Base-by-base conservation (phyloP, 257 asterid genomes). In the Eustoma russellianum region DNA sequence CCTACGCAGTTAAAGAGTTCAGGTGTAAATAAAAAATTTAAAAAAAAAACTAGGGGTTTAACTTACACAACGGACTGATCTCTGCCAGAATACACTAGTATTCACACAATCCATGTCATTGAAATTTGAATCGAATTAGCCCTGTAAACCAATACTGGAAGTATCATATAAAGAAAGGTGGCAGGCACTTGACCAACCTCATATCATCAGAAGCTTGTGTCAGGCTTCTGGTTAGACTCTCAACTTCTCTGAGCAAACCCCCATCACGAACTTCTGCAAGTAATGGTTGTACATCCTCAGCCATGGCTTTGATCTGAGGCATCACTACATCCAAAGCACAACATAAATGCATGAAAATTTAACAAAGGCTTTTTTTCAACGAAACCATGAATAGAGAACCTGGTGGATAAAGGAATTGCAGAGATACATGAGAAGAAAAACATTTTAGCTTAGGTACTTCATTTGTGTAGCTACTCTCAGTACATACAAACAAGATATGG, bases 271-370 rank as follows among this genome's bases (percentile, higher is more conserved):
- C 79, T 75, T 88, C 94, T 60, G 94, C 83, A 72, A 92, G 67
- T 67, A 92, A 67, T 55, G 99, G 97, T 71, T 92, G 88, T 56
- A 88, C 60, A 71, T 88, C 93, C 57, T 83, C 94, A 66, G 97
- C 88, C 82, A 92, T 77, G 83, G 93, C 95, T 75, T 81, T 70
- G 65, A 92, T 85, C 99, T 92, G 97, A 74, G 83, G 75, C 67
- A 71, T 71, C 82, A 79, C 88, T 74, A 81, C 81, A 81, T 78
- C 84, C 73, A 74, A 80, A 59, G 72, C 75, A 64, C 71, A 62
- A 74, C 55, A 57, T 70, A 52, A 30, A 46, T 52, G 85, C 81
- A 76, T 76, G 84, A 82, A 82, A 73, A 81, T 63, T 57, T 52
- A 67, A 58, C 66, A 56, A 64, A 53, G 14, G 34, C 41, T 50